Percentiles rank a stretch among this genome's conserved stretches.
Evolutionary conservation across 2,329 filamentous ascomycete genomes (phyloP).

Genomic region (Xylaria sp.): DNA sequence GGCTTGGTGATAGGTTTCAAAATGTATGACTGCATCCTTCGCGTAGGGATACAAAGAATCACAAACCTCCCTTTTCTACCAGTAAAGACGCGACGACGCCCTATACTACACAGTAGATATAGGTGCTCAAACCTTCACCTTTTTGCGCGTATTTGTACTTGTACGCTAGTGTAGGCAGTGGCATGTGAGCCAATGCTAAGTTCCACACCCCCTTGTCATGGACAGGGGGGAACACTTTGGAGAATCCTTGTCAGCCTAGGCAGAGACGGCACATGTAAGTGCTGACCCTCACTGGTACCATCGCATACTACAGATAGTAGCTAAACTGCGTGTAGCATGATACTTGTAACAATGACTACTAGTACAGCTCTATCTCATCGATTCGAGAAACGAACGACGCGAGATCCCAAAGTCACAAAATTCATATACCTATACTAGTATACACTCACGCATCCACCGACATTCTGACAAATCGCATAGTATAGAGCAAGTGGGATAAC

Average conservation of each 20-base stretch:
- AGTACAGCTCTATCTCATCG: slow-evolving; percentile 17
- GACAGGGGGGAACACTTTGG: slow-evolving; percentile 28
- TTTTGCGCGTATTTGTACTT: slow-evolving; percentile 22
- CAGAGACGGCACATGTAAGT: slow-evolving; percentile 28
- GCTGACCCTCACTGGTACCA: slow-evolving; percentile 8
- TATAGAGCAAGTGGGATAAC: slow-evolving; percentile 18
- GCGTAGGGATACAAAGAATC: slow-evolving; percentile 33
- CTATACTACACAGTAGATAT: slow-evolving; percentile 39
- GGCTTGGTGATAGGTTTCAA: slow-evolving; percentile 42
- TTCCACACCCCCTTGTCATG: slow-evolving; percentile 24
- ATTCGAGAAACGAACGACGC: slow-evolving; percentile 24
- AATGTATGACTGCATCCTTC: slow-evolving; percentile 41
- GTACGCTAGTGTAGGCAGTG: not conserved
- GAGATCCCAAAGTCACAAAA: slow-evolving; percentile 29
- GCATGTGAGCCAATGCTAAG: slow-evolving; percentile 20
- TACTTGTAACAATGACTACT: slow-evolving; percentile 28
- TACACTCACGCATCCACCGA: slow-evolving; percentile 21
- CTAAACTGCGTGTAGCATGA: slow-evolving; percentile 23
- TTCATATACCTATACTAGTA: not conserved
- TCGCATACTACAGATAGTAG: slow-evolving; percentile 1
- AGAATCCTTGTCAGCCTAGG: slow-evolving; percentile 35
- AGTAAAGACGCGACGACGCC: slow-evolving; percentile 26
- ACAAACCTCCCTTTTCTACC: slow-evolving; percentile 28
- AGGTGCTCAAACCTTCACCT: slow-evolving; percentile 21
- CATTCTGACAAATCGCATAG: slow-evolving; percentile 33